phyloP scores from a whole-genome alignment of 2,329 filamentous ascomycete genomes.

The Colletotrichum gigasporum region DNA sequence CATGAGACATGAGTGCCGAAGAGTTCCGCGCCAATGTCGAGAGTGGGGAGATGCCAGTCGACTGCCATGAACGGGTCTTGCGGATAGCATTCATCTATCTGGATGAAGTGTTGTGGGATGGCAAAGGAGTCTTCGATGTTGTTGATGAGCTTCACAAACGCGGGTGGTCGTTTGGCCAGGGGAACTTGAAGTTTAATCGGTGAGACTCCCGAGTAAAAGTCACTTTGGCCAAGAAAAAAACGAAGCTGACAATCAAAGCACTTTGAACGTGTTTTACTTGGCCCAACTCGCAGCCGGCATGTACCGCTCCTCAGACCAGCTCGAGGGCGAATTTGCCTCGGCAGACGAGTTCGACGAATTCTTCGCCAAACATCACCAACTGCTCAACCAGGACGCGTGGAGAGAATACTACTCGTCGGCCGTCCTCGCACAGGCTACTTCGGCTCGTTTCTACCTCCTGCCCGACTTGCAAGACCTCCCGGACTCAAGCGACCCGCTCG shows the following conservation, averaged over 20 bases:
- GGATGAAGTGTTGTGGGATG: background rate
- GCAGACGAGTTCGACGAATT: conserved; percentile 20
- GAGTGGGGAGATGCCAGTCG: conserved; percentile 3
- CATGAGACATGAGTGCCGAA: conserved; percentile 22
- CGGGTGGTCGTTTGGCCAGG: conserved; percentile 23
- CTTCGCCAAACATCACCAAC: conserved; percentile 6
- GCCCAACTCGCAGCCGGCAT: conserved; percentile 22
- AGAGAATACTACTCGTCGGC: conserved; percentile 5
- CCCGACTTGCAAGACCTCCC: conserved; percentile 25
- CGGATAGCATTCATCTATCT: conserved; percentile 30
- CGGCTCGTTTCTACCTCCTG: conserved; percentile 26
- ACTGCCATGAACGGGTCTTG: conserved; percentile 17
- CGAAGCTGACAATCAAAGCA: conserved; percentile 9
- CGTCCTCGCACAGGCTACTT: conserved; percentile 35
- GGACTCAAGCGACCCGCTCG: conserved; percentile 18
- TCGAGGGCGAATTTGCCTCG: conserved; percentile 4
- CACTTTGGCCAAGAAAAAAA: background rate
- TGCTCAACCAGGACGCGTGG: background rate
- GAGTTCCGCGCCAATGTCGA: conserved; percentile 15
- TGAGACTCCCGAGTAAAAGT: background rate
- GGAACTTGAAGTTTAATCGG: conserved; percentile 21
- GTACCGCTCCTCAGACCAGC: conserved; percentile 21
- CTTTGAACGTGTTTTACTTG: conserved; percentile 30
- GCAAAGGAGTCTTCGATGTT: conserved; percentile 19
- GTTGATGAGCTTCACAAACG: conserved; percentile 23